Base-by-base conservation (phyloP, 2,329 filamentous ascomycete species). In the Drechslerella dactyloides region DNA sequence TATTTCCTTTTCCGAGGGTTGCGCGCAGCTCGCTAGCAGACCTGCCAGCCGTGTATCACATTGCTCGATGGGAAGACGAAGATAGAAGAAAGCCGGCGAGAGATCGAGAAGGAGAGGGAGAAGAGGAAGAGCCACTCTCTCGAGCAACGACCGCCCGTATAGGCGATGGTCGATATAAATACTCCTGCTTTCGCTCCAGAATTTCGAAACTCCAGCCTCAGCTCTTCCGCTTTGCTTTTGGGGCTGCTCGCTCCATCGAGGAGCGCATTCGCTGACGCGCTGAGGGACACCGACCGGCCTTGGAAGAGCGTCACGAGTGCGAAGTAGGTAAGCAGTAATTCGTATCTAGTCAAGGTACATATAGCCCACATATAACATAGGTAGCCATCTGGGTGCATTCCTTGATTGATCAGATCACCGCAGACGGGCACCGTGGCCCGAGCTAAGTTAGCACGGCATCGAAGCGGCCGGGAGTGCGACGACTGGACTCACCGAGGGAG, bases 291-390 rank as follows among this genome's bases (percentile, higher is more conserved):
- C 44, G 44, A 17, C 40, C 17, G 40, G 44, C 44, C 44, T 48
- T 48, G 44, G 15, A 23, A 48, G 2, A 48, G 44, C 17, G 44
- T 48, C 44, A 23, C 44, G 44, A 48, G 44, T 48, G 44, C 44
- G 44, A 48, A 48, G 19, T 48, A 48, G 21, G 19, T 48, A 48
- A 48, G 44, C 44, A 48, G 44, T 48, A 48, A 48, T 17, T 48
- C 44, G 44, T 48, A 48, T 48, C 44, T 48, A 23, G 44, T 21
- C 44, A 23, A 48, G 44, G 44, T 48, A 48, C 44, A 48, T 10
- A 19, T 48, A 48, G 11, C 44, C 44, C 44, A 48, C 44, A 48
- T 48, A 48, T 48, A 48, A 48, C 44, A 48, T 21, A 33, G 27
- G 27, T 33, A 33, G 27, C 27, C 27, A 48, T 48, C 44, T 5